Base-by-base conservation (phyloP, 768 basidiomycete species). In the Suillus spraguei region DNA sequence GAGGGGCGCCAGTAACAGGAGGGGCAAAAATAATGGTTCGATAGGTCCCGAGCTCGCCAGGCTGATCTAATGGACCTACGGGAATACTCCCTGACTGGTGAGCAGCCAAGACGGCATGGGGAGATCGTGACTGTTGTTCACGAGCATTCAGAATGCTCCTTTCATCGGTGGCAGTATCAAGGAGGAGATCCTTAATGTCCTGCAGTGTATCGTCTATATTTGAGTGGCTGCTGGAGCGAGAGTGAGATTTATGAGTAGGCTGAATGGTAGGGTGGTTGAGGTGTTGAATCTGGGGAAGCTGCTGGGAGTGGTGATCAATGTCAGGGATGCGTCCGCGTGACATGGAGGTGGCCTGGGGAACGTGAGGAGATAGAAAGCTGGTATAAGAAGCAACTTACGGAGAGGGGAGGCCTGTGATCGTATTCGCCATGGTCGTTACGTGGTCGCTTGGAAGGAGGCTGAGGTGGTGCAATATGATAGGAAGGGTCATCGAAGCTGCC, bases 21-120 rank as follows among this genome's bases (percentile, higher is more conserved):
- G 89, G 87, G 8, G 89, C 87, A 69, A 91, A 91, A 14, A 89
- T 84, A 70, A 90, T 89, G 0, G 86, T 88, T 65, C 87, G 86
- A 64, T 86, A 86, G 28, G 77, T 80, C 44, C 80, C 71, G 10
- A 79, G 71, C 61, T 81, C 76, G 33, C 77, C 72, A 1, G 77
- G 77, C 35, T 74, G 71, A 9, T 75, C 69, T 14, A 76, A 69
- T 0, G 76, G 75, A 4, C 73, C 77, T 1, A 69, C 61, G 0
- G 70, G 67, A 1, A 74, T 70, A n/a, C 69, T 63, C 2, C 72
- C 70, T 0, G 71, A 69, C 64, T 76, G 76, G 60, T 77, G 78
- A 42, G 76, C 71, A 0, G 72, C 67, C 53, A 73, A 68, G 24
- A 70, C 68, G 35, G 69, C 38, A 66, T 72, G 67, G 5, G 72